Percentiles rank a stretch among this genome's conserved stretches.
phyloP scores from a whole-genome alignment of 495 filamentous ascomycete species.

The Clohesyomyces aquaticus region DNA sequence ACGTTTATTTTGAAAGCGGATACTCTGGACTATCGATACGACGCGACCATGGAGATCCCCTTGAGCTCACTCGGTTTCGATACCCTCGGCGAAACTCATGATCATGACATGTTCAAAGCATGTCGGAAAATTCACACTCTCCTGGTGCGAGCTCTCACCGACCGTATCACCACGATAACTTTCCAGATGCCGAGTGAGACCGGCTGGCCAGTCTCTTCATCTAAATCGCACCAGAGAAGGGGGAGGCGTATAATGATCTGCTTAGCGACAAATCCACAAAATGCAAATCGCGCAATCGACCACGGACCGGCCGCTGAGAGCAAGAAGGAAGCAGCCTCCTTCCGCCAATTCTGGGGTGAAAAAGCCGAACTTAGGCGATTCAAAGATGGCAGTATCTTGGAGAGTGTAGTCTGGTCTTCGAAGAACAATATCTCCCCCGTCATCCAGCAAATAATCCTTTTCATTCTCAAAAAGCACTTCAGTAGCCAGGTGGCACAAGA shows the following conservation, averaged over 20 bases:
- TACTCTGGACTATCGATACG: slow-evolving; percentile 70
- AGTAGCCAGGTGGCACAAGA: slow-evolving; percentile 54
- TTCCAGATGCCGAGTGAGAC: slow-evolving; percentile 34
- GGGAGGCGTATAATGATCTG: slow-evolving; percentile 58
- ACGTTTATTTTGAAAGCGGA: slow-evolving; percentile 78
- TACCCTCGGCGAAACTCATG: slow-evolving; percentile 3
- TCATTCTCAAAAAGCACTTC: slow-evolving; percentile 71
- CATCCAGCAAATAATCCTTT: slow-evolving; percentile 75
- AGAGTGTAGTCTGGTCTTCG: slow-evolving; percentile 80
- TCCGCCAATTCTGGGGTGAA: slow-evolving; percentile 76
- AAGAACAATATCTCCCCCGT: slow-evolving; percentile 64
- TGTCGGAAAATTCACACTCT: slow-evolving; percentile 54
- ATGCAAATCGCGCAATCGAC: slow-evolving; percentile 75
- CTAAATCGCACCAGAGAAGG: slow-evolving; percentile 33
- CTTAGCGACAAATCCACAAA: slow-evolving; percentile 70
- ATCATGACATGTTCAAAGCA: slow-evolving; percentile 11
- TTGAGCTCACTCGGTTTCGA: slow-evolving; percentile 9
- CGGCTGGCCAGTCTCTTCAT: slow-evolving; percentile 44
- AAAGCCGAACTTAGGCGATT: slow-evolving; percentile 75
- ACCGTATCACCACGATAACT: slow-evolving; percentile 68
- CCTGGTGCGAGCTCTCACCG: slow-evolving; percentile 69
- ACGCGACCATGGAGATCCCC: slow-evolving; percentile 56
- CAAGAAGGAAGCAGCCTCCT: slow-evolving; percentile 66
- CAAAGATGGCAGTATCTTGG: slow-evolving; percentile 71
- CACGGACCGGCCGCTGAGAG: slow-evolving; percentile 83